phyloP scores from a whole-genome alignment of 176 grass and related monocot genomes.

The Cocos nucifera region DNA sequence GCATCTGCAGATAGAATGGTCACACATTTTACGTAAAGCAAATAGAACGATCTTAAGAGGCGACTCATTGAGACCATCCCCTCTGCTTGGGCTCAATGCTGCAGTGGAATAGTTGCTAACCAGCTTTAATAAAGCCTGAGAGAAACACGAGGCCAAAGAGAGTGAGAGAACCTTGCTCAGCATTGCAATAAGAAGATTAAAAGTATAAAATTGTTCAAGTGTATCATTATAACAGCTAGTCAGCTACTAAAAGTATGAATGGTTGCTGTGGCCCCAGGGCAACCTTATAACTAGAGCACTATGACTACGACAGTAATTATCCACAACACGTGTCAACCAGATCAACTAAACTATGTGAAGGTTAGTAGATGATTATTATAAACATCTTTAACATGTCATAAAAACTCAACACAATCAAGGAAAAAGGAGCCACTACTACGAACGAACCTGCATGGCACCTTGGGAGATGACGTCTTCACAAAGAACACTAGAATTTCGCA shows the following conservation, averaged over 20 bases:
- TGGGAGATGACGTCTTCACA: constrained; percentile 64
- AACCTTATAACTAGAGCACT: too few species aligned
- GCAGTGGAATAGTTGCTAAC: constrained; percentile 55
- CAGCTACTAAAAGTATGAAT: too few species aligned
- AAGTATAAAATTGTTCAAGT: too few species aligned
- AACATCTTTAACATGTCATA: too few species aligned
- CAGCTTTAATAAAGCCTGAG: constrained; percentile 71
- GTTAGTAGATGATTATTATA: too few species aligned
- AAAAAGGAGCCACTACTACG: neutral
- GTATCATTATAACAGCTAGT: too few species aligned
- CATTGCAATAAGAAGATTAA: neutral
- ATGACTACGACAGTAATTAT: too few species aligned
- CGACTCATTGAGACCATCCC: constrained; percentile 55
- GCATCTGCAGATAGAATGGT: constrained; percentile 59
- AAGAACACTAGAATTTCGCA: constrained; percentile 55
- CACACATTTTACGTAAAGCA: constrained; percentile 85
- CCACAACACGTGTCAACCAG: too few species aligned
- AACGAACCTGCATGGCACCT: constrained; percentile 63
- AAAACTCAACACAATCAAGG: too few species aligned
- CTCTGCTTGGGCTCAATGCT: constrained; percentile 69
- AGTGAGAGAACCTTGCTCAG: neutral
- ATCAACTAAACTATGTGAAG: too few species aligned
- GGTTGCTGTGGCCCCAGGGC: too few species aligned
- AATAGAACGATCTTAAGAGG: constrained; percentile 79
- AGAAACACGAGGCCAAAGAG: neutral